phyloP scores from a whole-genome alignment of 192 early-diverging fungal genomes.

The Entophlyctis luteolus region DNA sequence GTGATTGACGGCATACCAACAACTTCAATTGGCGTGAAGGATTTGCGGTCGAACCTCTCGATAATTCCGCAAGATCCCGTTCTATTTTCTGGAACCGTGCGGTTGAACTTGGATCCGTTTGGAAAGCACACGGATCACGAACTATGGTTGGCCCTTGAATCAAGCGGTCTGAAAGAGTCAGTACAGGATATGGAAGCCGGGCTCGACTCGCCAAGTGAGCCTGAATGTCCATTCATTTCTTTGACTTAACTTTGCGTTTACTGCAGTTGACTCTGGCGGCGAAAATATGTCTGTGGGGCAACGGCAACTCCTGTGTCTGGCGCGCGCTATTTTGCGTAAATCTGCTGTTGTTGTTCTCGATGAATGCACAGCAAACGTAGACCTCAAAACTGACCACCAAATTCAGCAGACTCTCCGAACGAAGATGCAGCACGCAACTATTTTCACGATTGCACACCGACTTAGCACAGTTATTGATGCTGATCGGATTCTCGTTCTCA shows the following conservation, averaged over 20 bases:
- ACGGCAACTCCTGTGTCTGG: slow-evolving; percentile 51
- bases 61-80: slow-evolving; percentile 61
- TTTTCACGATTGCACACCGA: slow-evolving; percentile 41
- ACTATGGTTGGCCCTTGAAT: slow-evolving; percentile 45
- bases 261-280: slow-evolving; percentile 34
- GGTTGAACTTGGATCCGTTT: slow-evolving; percentile 56
- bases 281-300: slow-evolving; percentile 47
- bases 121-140: slow-evolving; percentile 36
- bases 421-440: slow-evolving; percentile 62
- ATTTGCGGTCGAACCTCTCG: slow-evolving; percentile 30
- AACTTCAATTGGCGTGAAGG: slow-evolving; percentile 31
- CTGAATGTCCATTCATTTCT: background rate
- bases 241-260: slow-evolving; percentile 23
- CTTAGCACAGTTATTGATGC: slow-evolving; percentile 46
- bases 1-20: slow-evolving; percentile 68
- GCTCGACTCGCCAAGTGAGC: slow-evolving; percentile 27
- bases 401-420: slow-evolving; percentile 65
- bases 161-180: slow-evolving; percentile 33
- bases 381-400: slow-evolving; percentile 65
- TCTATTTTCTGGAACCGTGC: slow-evolving; percentile 48
- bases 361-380: slow-evolving; percentile 60
- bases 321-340: slow-evolving; percentile 44
- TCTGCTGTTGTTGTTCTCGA: slow-evolving; percentile 30
- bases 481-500: slow-evolving; percentile 48
- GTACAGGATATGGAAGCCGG: slow-evolving; percentile 36